Percentiles rank a stretch among this genome's conserved stretches.
Evolutionary conservation across 148 eudicot species (phyloP).

Genomic region (Rhododendron henanense): DNA sequence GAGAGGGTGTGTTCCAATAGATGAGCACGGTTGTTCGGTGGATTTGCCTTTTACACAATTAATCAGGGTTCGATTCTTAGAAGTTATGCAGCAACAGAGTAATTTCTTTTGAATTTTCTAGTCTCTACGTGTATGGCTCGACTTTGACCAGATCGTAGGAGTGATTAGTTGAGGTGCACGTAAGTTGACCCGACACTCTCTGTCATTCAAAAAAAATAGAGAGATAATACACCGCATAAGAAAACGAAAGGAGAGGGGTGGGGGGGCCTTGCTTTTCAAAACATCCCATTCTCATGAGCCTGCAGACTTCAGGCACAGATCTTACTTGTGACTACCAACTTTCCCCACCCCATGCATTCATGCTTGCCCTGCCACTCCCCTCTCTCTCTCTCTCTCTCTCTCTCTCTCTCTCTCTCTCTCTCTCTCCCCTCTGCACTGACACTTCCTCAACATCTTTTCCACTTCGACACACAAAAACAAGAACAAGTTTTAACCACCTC

Average conservation of each 20-base stretch:
- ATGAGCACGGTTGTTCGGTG: not conserved
- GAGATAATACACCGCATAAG: not conserved
- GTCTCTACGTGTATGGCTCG: too few species aligned
- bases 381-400: not conserved
- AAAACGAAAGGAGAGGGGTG: not conserved
- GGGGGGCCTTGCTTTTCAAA: not conserved
- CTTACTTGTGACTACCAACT: conserved; percentile 13
- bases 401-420: not conserved
- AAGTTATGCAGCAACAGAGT: too few species aligned
- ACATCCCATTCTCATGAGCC: conserved; percentile 2
- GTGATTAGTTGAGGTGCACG: too few species aligned
- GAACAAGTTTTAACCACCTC: not conserved
- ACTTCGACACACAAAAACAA: conserved; percentile 2
- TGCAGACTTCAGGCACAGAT: conserved; percentile 10
- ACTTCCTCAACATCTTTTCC: not conserved
- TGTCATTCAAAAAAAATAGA: too few species aligned
- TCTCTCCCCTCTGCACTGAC: not conserved
- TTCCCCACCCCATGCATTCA: not conserved
- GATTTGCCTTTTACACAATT: not conserved
- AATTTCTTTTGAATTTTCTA: not conserved
- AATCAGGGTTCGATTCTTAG: not conserved
- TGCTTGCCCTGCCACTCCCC: not conserved
- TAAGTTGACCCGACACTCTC: too few species aligned
- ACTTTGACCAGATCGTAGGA: not conserved
- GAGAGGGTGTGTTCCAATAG: not conserved